These are phyloP conservation scores for Rhizoctonia solani DNA, from an alignment of 1,284 basidiomycete species.

Conservation along the genomic window DNA sequence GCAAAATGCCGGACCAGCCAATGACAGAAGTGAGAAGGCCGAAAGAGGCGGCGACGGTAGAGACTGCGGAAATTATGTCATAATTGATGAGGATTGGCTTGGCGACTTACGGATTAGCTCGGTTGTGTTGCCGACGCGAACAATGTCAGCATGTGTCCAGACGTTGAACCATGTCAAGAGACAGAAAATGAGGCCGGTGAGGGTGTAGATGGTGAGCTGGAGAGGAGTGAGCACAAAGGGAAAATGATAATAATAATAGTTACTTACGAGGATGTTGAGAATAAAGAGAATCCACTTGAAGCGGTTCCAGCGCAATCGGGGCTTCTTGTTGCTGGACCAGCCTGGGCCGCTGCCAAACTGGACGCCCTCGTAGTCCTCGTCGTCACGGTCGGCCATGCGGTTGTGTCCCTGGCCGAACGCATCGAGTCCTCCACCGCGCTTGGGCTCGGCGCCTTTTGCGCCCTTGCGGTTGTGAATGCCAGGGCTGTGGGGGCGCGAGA, in stretches of 20 bases:
- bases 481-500: slow-evolving; percentile 53
- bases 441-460: slow-evolving; percentile 45
- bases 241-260: background rate
- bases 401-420: slow-evolving; percentile 59
- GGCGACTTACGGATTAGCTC: slow-evolving; percentile 56
- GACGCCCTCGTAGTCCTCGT: slow-evolving; percentile 62
- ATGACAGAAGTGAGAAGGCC: slow-evolving; percentile 61
- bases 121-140: slow-evolving; percentile 62
- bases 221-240: slow-evolving; percentile 11
- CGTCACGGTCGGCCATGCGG: slow-evolving; percentile 59
- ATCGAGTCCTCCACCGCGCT: slow-evolving; percentile 64
- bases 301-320: slow-evolving; percentile 63
- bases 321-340: slow-evolving; percentile 49
- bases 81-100: background rate
- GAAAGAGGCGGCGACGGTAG: slow-evolving; percentile 58
- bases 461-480: slow-evolving; percentile 50
- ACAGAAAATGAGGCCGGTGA: slow-evolving; percentile 58
- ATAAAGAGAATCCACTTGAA: slow-evolving; percentile 71
- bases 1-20: slow-evolving; percentile 70
- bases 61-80: slow-evolving; percentile 47
- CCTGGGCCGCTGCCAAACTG: slow-evolving; percentile 42
- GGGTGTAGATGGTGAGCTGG: slow-evolving; percentile 58
- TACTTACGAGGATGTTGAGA: slow-evolving; percentile 59
- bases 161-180: slow-evolving; percentile 70
- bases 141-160: slow-evolving; percentile 61